Evolutionary conservation across 768 basidiomycete species (phyloP).

Genomic region (Mycena kentingensis): DNA sequence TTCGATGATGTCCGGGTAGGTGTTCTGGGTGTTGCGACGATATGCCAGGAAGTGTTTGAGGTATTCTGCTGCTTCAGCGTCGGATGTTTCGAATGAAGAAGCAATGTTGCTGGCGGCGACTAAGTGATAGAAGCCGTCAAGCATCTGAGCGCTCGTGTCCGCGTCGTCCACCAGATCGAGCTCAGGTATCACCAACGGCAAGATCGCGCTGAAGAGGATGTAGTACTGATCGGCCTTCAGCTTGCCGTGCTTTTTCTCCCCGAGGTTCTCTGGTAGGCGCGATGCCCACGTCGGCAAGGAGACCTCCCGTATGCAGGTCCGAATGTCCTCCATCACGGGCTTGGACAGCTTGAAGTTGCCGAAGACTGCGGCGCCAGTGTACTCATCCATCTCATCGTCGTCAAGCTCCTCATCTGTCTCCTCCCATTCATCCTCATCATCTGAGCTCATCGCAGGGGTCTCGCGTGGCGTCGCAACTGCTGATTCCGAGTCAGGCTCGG

Average conservation of each 20-base stretch:
- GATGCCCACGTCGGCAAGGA: slow-evolving; percentile 17
- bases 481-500: too few relatives aligned
- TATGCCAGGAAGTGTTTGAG: slow-evolving; percentile 7
- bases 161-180: not conserved
- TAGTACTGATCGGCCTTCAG: slow-evolving; percentile 25
- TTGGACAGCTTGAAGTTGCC: not conserved
- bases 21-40: not conserved
- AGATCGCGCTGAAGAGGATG: slow-evolving; percentile 17
- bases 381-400: not conserved
- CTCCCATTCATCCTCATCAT: not conserved
- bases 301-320: slow-evolving; percentile 7
- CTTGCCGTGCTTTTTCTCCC: slow-evolving; percentile 24
- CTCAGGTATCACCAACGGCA: slow-evolving; percentile 20
- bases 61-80: slow-evolving; percentile 11
- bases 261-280: slow-evolving; percentile 23
- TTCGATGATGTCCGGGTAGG: not conserved
- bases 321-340: not conserved
- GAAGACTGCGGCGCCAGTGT: not conserved
- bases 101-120: slow-evolving; percentile 17
- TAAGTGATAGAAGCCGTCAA: slow-evolving; percentile 13
- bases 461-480: too few relatives aligned
- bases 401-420: not conserved
- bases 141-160: not conserved
- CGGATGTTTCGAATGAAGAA: slow-evolving; percentile 13
- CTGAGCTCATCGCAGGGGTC: too few relatives aligned